phyloP scores from a whole-genome alignment of 2,329 filamentous ascomycete species.

The Elsinoe australis region DNA sequence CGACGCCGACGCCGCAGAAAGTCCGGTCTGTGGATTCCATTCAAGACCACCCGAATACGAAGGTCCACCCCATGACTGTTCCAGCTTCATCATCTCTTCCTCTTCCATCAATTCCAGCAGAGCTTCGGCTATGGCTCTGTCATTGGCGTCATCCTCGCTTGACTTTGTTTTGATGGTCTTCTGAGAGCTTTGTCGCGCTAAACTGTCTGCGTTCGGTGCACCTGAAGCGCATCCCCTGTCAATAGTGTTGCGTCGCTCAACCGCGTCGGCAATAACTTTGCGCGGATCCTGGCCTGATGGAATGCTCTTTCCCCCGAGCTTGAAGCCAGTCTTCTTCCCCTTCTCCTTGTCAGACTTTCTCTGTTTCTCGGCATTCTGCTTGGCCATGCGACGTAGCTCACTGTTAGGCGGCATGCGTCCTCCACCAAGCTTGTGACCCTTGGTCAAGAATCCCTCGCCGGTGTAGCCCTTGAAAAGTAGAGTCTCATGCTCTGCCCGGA shows the following conservation, averaged over 20 bases:
- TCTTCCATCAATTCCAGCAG: slow-evolving; percentile 81
- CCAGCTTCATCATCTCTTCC: slow-evolving; percentile 49
- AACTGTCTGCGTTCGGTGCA: slow-evolving; percentile 57
- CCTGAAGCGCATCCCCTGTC: slow-evolving; percentile 70
- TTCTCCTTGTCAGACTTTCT: slow-evolving; percentile 51
- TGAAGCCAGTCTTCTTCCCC: slow-evolving; percentile 46
- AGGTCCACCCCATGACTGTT: slow-evolving; percentile 44
- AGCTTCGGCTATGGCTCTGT: slow-evolving; percentile 75
- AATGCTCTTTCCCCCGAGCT: slow-evolving; percentile 57
- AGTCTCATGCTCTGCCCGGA: slow-evolving; percentile 75
- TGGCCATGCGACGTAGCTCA: slow-evolving; percentile 67
- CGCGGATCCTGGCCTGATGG: slow-evolving; percentile 61
- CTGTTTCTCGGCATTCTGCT: slow-evolving; percentile 61
- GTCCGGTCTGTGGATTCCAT: slow-evolving; percentile 33
- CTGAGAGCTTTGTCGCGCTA: slow-evolving; percentile 58
- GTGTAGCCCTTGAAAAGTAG: slow-evolving; percentile 76
- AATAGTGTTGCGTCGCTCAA: slow-evolving; percentile 56
- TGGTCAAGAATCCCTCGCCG: slow-evolving; percentile 76
- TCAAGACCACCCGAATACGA: slow-evolving; percentile 44
- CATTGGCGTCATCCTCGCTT: slow-evolving; percentile 83
- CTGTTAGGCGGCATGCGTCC: slow-evolving; percentile 55
- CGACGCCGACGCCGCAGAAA: slow-evolving; percentile 24
- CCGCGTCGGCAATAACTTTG: slow-evolving; percentile 62
- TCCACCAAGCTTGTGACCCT: slow-evolving; percentile 67
- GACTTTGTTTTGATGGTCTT: slow-evolving; percentile 76